Conservation (phyloP, 768 basidiomycete genomes). For the Suillus variegatus region DNA sequence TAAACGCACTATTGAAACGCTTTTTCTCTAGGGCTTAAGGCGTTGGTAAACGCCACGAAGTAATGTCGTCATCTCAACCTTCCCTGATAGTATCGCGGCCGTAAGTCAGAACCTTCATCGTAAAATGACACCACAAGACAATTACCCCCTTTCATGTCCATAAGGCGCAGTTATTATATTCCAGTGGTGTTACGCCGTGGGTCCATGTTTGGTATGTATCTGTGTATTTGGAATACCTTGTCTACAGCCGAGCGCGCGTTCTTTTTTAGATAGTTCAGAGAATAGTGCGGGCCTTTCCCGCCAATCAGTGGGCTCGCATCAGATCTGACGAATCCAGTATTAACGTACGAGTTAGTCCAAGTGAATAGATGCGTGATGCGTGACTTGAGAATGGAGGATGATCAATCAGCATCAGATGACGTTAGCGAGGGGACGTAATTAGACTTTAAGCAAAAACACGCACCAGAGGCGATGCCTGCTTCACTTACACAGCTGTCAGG, state of each 20-base stretch:
- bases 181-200: slow-evolving; percentile 11
- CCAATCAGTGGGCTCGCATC: neutral
- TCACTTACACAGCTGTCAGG: slow-evolving; percentile 8
- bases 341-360: slow-evolving; percentile 1
- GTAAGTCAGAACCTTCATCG: slow-evolving; percentile 8
- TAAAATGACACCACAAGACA: neutral
- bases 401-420: slow-evolving; percentile 29
- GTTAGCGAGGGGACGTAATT: slow-evolving; percentile 36
- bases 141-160: slow-evolving; percentile 22
- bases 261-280: neutral
- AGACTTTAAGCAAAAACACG: slow-evolving; percentile 39
- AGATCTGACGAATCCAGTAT: neutral
- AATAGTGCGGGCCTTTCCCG: neutral
- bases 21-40: slow-evolving; percentile 27
- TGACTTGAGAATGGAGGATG: slow-evolving; percentile 3
- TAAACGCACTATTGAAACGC: slow-evolving; percentile 8
- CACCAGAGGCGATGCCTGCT: slow-evolving; percentile 25
- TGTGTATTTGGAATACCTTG: neutral
- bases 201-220: neutral
- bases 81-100: slow-evolving; percentile 4
- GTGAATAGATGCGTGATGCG: neutral
- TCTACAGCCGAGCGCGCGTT: neutral
- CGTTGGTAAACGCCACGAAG: slow-evolving; percentile 21
- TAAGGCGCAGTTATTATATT: slow-evolving; percentile 13
- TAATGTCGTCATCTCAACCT: slow-evolving; percentile 23